These are phyloP conservation scores for Starmerella scarabaei DNA, from an alignment of 805 yeast species.

Conservation along the genomic window DNA sequence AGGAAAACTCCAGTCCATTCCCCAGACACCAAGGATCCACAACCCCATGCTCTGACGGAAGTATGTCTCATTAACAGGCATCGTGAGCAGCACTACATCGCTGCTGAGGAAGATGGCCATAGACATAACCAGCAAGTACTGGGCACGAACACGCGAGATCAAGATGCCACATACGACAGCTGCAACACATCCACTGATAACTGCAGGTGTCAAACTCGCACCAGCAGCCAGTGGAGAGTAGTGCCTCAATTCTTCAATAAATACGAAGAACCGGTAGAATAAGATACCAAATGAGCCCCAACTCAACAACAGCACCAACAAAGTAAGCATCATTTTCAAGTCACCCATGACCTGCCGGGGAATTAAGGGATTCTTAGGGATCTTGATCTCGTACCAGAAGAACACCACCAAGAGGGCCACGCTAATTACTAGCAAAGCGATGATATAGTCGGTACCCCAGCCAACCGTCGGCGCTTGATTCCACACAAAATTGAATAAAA, in stretches of 20 bases:
- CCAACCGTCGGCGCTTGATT: conserved; percentile 64
- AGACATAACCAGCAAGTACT: conserved; percentile 39
- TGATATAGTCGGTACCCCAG: conserved; percentile 46
- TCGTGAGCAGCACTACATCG: conserved; percentile 12
- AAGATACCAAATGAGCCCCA: conserved; percentile 77
- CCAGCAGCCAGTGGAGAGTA: conserved; percentile 37
- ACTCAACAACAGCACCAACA: conserved; percentile 44
- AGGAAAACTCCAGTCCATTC: conserved; percentile 71
- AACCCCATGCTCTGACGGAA: conserved; percentile 47
- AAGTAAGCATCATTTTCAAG: conserved; percentile 33
- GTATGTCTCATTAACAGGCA: conserved; percentile 46
- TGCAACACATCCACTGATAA: conserved; percentile 45
- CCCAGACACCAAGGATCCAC: conserved; percentile 47
- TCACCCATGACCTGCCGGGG: conserved; percentile 28
- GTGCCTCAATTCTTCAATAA: conserved; percentile 37
- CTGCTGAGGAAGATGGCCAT: conserved; percentile 38
- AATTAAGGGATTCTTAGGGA: conserved; percentile 57
- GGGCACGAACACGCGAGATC: conserved; percentile 37
- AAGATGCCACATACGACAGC: conserved; percentile 40
- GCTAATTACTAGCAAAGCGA: conserved; percentile 44
- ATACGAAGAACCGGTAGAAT: conserved; percentile 48
- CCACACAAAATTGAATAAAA: conserved; percentile 53
- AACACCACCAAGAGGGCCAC: conserved; percentile 35
- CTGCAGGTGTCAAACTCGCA: conserved; percentile 34
- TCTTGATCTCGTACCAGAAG: conserved; percentile 27